phyloP scores from a whole-genome alignment of 2,329 filamentous ascomycete species.

The Aspergillus flavus region DNA sequence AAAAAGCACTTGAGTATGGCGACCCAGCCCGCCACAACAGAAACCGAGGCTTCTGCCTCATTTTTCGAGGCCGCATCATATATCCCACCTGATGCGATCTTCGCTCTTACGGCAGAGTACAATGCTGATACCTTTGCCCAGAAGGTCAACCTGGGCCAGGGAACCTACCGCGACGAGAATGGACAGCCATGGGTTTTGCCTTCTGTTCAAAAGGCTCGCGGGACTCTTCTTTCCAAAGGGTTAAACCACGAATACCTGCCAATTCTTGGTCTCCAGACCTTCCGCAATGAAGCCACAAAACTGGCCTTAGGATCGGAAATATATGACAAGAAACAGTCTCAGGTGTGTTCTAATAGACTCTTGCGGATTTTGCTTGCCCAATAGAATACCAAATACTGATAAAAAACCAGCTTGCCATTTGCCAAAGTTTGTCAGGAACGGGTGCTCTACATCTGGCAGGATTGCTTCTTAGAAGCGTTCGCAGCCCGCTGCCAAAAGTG shows the following conservation, averaged over 20 bases:
- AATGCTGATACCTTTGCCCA: constrained; percentile 68
- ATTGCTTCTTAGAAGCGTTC: constrained; percentile 19
- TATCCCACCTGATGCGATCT: constrained; percentile 27
- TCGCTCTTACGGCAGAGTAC: constrained; percentile 51
- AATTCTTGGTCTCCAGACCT: constrained; percentile 79
- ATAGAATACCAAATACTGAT: not conserved
- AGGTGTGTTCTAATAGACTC: constrained; percentile 13
- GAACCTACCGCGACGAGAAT: constrained; percentile 87
- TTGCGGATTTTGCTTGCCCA: not conserved
- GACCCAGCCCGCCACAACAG: not conserved
- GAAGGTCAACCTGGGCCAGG: constrained; percentile 92
- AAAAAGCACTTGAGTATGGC: not conserved
- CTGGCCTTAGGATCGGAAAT: constrained; percentile 69
- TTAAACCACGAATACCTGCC: constrained; percentile 93
- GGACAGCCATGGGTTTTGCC: constrained; percentile 94
- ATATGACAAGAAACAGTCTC: constrained; percentile 5
- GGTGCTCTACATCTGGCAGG: constrained; percentile 31
- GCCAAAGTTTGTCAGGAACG: constrained; percentile 91
- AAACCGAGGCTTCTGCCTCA: constrained; percentile 3
- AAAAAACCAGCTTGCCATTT: constrained; percentile 41
- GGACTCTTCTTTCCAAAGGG: constrained; percentile 62
- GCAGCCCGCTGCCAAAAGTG: constrained; percentile 49
- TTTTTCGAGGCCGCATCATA: constrained; percentile 21
- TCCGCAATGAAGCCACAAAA: constrained; percentile 83
- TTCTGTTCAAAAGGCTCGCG: constrained; percentile 66